A percentile compares a stretch with the other conserved stretches of the same genome.
Evolutionary conservation across 768 basidiomycete genomes (phyloP).

Genomic region (Pleurotus platypus): DNA sequence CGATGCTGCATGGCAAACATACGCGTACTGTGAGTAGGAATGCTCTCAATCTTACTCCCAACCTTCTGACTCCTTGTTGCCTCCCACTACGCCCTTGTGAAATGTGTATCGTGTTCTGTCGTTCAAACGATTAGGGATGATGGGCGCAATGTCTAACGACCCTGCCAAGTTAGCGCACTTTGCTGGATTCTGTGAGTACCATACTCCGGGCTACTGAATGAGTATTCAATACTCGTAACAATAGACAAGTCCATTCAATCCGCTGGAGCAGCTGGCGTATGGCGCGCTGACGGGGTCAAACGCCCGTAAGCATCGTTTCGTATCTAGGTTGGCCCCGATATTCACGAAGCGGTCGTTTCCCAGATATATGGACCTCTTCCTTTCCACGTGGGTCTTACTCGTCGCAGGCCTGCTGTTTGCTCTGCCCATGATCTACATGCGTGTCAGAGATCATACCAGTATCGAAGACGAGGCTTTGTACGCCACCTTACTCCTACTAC

Average conservation of each 20-base stretch:
- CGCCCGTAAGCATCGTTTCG: constrained; percentile 47
- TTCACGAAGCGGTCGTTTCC: neutral
- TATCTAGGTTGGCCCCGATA: too few species aligned
- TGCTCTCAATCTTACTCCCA: too few species aligned
- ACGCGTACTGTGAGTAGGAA: constrained; percentile 51
- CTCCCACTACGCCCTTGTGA: too few species aligned
- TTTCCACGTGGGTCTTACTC: constrained; percentile 52
- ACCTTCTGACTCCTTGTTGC: neutral
- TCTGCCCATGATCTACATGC: constrained; percentile 53
- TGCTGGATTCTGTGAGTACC: constrained; percentile 70
- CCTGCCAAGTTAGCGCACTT: constrained; percentile 77
- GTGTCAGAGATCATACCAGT: constrained; percentile 41
- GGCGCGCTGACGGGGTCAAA: constrained; percentile 63
- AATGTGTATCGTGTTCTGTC: neutral
- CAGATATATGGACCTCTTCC: constrained; percentile 56
- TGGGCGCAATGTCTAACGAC: constrained; percentile 86
- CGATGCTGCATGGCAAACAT: constrained; percentile 85
- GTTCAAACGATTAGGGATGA: constrained; percentile 34
- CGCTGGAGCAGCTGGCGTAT: constrained; percentile 69
- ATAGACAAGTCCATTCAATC: constrained; percentile 74
- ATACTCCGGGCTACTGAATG: neutral
- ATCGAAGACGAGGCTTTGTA: constrained; percentile 51
- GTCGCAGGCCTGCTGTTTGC: constrained; percentile 45
- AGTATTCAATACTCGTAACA: neutral
- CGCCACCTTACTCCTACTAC: constrained; percentile 17